These are phyloP conservation scores for Akanthomyces muscarius DNA, from an alignment of 2,329 filamentous ascomycete genomes.

Conservation along the genomic window DNA sequence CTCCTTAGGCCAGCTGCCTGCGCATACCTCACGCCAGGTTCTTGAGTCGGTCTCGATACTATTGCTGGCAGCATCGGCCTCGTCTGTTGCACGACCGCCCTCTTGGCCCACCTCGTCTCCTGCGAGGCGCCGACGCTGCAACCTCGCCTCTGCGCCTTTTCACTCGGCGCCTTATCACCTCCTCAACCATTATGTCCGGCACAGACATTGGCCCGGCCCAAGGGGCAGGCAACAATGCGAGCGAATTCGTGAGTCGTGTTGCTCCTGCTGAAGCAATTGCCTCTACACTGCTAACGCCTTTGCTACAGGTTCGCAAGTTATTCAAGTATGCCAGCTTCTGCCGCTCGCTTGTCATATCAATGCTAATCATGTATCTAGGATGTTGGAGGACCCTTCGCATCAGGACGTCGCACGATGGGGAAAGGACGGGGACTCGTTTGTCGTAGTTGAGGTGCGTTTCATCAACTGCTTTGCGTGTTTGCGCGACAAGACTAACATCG, in stretches of 20 bases:
- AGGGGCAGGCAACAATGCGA: conserved; percentile 69
- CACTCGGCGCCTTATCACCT: background rate
- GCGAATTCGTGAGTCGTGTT: conserved; percentile 77
- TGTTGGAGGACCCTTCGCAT: conserved; percentile 94
- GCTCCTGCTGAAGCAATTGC: background rate
- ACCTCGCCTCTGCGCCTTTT: background rate
- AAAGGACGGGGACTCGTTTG: conserved; percentile 90
- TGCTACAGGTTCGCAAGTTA: conserved; percentile 81
- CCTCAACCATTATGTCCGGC: conserved; percentile 30
- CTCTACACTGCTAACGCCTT: conserved; percentile 26
- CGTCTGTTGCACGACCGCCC: background rate
- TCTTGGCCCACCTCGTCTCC: conserved; percentile 10
- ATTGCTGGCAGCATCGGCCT: background rate
- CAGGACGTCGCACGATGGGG: conserved; percentile 93
- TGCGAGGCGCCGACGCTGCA: conserved; percentile 7
- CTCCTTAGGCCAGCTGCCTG: background rate
- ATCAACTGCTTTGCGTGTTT: background rate
- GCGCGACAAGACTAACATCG: background rate
- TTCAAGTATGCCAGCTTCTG: conserved; percentile 70
- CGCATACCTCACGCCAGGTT: background rate
- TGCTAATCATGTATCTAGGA: conserved; percentile 52
- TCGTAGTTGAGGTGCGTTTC: conserved; percentile 80
- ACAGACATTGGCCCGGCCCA: conserved; percentile 32
- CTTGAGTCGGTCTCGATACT: background rate
- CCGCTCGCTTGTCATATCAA: conserved; percentile 19